Evolutionary conservation across 805 yeast genomes (phyloP).

Genomic region (Cephaloascus albidus): DNA sequence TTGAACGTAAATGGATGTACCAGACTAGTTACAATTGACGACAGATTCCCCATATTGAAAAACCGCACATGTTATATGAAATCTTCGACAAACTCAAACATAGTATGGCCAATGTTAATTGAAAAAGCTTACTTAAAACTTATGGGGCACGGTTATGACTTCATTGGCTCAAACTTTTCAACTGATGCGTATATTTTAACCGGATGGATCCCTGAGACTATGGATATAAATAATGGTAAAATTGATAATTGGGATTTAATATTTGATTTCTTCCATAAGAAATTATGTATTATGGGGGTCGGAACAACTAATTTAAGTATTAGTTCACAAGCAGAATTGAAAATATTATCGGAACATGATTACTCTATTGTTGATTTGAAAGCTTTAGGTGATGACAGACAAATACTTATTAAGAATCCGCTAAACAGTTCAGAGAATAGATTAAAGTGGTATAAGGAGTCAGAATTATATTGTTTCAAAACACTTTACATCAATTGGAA

Average conservation of each 20-base stretch:
- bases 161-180: constrained; percentile 70
- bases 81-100: constrained; percentile 18
- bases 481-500: constrained; percentile 61
- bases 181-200: constrained; percentile 55
- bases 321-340: constrained; percentile 19
- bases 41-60: constrained; percentile 28
- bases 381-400: neutral
- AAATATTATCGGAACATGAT: constrained; percentile 56
- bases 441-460: neutral
- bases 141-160: constrained; percentile 46
- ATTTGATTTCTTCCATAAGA: constrained; percentile 15
- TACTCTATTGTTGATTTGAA: constrained; percentile 44
- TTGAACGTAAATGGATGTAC: constrained; percentile 44
- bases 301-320: constrained; percentile 52
- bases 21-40: constrained; percentile 39
- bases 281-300: constrained; percentile 42
- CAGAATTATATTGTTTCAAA: neutral
- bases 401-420: neutral
- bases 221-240: constrained; percentile 15
- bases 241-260: constrained; percentile 24
- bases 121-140: constrained; percentile 70
- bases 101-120: constrained; percentile 61
- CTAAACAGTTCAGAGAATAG: neutral
- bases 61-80: constrained; percentile 19
- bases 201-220: constrained; percentile 67